A percentile compares a stretch with the other conserved stretches of the same genome.
phyloP scores from a whole-genome alignment of 2,329 filamentous ascomycete genomes.

The Gnomoniopsis sp. region DNA sequence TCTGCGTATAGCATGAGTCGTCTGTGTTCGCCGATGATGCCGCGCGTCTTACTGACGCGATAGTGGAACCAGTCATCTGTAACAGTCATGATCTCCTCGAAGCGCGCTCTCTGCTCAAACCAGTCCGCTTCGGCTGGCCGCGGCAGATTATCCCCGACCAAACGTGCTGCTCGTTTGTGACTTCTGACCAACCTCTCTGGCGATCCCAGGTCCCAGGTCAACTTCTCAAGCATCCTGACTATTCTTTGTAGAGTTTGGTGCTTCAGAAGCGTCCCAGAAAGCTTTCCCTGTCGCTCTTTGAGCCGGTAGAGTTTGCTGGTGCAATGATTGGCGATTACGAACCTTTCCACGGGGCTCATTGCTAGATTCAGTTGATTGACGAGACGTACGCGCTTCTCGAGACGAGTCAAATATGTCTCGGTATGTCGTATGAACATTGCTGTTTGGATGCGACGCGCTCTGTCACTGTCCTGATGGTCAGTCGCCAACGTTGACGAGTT shows the following conservation, averaged over 20 bases:
- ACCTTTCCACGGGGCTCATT: not conserved
- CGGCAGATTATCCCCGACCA: slow-evolving; percentile 1
- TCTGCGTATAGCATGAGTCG: slow-evolving; percentile 1
- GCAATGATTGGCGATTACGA: not conserved
- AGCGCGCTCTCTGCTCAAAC: not conserved
- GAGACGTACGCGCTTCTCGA: not conserved
- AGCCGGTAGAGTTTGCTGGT: not conserved
- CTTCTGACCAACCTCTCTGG: not conserved
- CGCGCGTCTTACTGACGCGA: slow-evolving; percentile 11
- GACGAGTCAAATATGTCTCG: slow-evolving; percentile 7
- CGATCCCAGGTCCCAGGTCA: slow-evolving; percentile 8
- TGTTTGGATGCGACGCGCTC: slow-evolving; percentile 6
- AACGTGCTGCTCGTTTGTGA: not conserved
- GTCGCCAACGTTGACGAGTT: slow-evolving; percentile 3
- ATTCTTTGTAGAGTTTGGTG: slow-evolving; percentile 13
- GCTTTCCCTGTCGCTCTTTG: not conserved
- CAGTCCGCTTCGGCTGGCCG: not conserved
- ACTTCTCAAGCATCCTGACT: slow-evolving; percentile 1
- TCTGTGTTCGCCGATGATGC: not conserved
- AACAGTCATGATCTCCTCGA: not conserved
- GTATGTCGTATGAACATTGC: slow-evolving; percentile 17
- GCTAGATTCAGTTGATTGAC: not conserved
- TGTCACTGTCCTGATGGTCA: not conserved
- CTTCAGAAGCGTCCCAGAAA: slow-evolving; percentile 11
- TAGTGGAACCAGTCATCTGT: slow-evolving; percentile 12